Evolutionary conservation across 1,139 yeast species (phyloP).

Genomic region (Nakaseomyces sp.): DNA sequence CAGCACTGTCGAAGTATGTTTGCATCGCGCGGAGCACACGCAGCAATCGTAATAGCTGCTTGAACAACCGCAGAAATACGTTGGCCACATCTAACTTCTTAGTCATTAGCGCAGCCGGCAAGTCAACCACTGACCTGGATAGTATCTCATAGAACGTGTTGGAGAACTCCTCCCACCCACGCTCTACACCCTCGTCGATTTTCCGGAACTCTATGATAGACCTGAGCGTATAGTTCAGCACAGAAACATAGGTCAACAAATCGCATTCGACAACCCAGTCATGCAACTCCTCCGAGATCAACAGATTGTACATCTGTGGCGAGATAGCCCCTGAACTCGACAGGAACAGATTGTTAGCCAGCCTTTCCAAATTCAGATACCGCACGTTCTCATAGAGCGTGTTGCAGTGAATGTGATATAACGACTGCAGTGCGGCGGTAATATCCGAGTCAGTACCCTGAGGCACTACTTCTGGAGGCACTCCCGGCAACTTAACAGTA

Average conservation of each 20-base stretch:
- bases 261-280: conserved; percentile 65
- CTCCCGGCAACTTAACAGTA: not conserved
- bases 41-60: conserved; percentile 1
- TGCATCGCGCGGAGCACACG: not conserved
- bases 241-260: conserved; percentile 38
- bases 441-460: conserved; percentile 14
- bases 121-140: conserved; percentile 1
- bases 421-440: conserved; percentile 18
- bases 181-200: not conserved
- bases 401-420: conserved; percentile 19
- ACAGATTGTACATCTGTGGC: conserved; percentile 50
- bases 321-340: conserved; percentile 50
- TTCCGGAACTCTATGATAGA: not conserved
- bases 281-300: conserved; percentile 39
- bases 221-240: conserved; percentile 21
- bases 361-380: conserved; percentile 46
- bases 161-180: not conserved
- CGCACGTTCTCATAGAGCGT: conserved; percentile 14
- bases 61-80: conserved; percentile 3
- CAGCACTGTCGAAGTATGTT: not conserved
- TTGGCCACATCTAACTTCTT: conserved; percentile 5
- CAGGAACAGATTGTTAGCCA: conserved; percentile 44
- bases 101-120: conserved; percentile 1
- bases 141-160: conserved; percentile 3
- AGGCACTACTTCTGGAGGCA: conserved; percentile 5